Evolutionary conservation across 805 yeast species (phyloP), one percentile per base, ranked within the genome.

Genomic region (Geotrichum ghanense): DNA sequence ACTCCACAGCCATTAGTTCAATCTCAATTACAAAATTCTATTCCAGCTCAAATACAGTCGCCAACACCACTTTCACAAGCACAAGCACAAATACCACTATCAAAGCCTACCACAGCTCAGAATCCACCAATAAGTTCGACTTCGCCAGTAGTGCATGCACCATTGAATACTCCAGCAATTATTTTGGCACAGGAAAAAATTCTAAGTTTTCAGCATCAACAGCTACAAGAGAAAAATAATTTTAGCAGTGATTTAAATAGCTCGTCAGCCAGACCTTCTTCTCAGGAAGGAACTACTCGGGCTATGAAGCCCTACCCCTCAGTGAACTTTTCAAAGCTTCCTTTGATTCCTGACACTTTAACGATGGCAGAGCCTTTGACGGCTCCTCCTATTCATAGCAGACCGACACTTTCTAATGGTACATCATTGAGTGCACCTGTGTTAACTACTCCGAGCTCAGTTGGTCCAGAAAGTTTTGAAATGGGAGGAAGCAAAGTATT

Each of bases 341-440:
- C 37, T 19, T 6, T 19, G 5, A 81, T 90, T 35, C 81, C 95
- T 1, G 74, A 74, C 41, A 78, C 75, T 17, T 69, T 92, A 45
- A 73, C 79, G 45, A 78, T 86, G 4, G 73, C 76, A 49, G 75
- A 79, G 3, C 81, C 86, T 6, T 70, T 71, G 9, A 79, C 95
- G 0, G 80, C 79, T 3, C 66, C 78, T 1, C 70, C 81, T 53
- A 77, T 79, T 51, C 79, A 81, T 24, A 76, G 76, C 51, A 73
- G 96, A 50, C 95, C 98, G 12, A 80, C 95, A 4, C 67, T 87
- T 44, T 73, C 86, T 22, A 92, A 88, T 35, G 97, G 97, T 9
- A 76, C 79, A 47, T 92, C 95, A 1, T 73, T 81, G 50, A 67
- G 78, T 65, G 67, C 81, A 48, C 71, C 95, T 54, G 72, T 83